phyloP scores from a whole-genome alignment of 768 basidiomycete species.

The Termitomyces eurrhizus region DNA sequence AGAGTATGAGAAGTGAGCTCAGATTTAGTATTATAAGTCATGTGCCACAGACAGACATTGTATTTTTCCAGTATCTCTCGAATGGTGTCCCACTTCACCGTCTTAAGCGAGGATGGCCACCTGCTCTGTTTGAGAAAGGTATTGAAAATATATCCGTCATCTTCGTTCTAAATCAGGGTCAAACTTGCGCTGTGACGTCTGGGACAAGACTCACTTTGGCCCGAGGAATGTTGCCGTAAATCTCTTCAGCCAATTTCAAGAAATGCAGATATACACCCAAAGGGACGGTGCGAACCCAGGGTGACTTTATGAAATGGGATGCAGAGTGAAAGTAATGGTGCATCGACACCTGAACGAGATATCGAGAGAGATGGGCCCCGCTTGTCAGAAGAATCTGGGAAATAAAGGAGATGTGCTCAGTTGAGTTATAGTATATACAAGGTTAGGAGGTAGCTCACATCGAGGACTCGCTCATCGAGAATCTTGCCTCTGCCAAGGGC shows the following conservation, averaged over 20 bases:
- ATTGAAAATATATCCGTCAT: slow-evolving; percentile 66
- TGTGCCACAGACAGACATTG: slow-evolving; percentile 40
- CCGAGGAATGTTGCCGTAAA: slow-evolving; percentile 63
- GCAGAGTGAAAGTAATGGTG: slow-evolving; percentile 77
- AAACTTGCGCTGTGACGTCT: slow-evolving; percentile 7
- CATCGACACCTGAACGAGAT: slow-evolving; percentile 72
- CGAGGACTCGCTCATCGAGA: slow-evolving; percentile 59
- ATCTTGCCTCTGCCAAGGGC: slow-evolving; percentile 72
- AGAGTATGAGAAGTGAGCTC: slow-evolving; percentile 13
- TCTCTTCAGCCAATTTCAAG: slow-evolving; percentile 50
- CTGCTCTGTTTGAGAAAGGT: slow-evolving; percentile 68
- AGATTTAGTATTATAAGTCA: slow-evolving; percentile 12
- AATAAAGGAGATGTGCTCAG: slow-evolving; percentile 15
- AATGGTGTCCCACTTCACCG: slow-evolving; percentile 60
- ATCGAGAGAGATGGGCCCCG: slow-evolving; percentile 76
- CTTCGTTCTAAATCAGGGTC: slow-evolving; percentile 47
- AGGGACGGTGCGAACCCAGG: slow-evolving; percentile 67
- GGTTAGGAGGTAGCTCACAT: slow-evolving; percentile 46
- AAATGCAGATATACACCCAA: slow-evolving; percentile 62
- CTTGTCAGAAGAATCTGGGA: slow-evolving; percentile 66
- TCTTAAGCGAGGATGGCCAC: slow-evolving; percentile 54
- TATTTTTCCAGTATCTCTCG: slow-evolving; percentile 67
- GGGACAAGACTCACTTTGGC: slow-evolving; percentile 39
- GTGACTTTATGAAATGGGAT: slow-evolving; percentile 69
- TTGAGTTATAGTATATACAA: slow-evolving; percentile 5